Base-by-base conservation (phyloP, 2,329 filamentous ascomycete species). In the Knufia fluminis region DNA sequence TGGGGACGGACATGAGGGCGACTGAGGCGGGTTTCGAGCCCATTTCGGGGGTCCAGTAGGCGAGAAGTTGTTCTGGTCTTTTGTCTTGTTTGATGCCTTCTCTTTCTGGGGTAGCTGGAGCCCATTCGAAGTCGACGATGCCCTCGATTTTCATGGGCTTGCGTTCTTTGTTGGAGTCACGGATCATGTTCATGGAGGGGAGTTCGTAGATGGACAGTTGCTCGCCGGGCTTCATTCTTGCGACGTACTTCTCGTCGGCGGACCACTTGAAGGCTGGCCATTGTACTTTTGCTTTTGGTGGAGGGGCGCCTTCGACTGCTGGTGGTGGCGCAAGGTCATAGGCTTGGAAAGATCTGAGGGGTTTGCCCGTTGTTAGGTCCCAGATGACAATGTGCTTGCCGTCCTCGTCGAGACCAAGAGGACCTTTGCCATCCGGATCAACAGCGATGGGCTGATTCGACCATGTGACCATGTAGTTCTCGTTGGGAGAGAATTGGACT, bases 191-290 rank as follows among this genome's bases (percentile, higher is more conserved):
- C 89, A 95, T 95, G 62, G 83, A 78, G 36, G 89, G 89, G 12
- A 89, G 73, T 68, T 95, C 88, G 68, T 94, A 95, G 61, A 95
- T 80, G 46, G 87, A 92, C 63, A 98, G 94, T 49, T 86, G 88
- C 59, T 89, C 80, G 57, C 85, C 86, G 57, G 88, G 89, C 54
- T 82, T 88, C 74, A 97, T 82, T 55, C 92, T 83, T 19, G 92
- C 92, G 54, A 97, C 90, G 66, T 95, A 98, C 69, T 94, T 92
- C 71, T 96, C 89, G 64, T 98, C 92, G 2, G 92, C 76, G 24
- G 92, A 97, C 92, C 92, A 98, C 74, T 98, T 98, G 81, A 98
- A 98, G 1, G 91, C 90, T 20, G 92, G 92, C 92, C 92, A 98
- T 64, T 92, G 86, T 60, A 94, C 82, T 78, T 96, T 96, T 69